Evolutionary conservation across 192 early-diverging fungal genomes (phyloP).

Genomic region (Piromyces finnis): DNA sequence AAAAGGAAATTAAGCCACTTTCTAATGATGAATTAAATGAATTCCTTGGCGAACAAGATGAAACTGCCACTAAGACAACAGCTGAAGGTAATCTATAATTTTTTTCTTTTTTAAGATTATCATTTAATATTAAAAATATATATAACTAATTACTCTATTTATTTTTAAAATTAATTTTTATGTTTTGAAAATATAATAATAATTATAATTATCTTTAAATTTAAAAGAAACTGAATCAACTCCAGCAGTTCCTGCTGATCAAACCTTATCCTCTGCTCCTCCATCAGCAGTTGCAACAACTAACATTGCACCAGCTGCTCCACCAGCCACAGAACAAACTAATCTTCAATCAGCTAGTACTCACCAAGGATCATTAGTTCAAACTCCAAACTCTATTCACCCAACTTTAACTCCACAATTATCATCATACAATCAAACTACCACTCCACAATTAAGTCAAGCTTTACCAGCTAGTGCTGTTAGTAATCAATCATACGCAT

Average conservation of each 20-base stretch:
- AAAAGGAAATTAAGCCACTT: not conserved
- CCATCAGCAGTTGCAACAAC: too few species aligned
- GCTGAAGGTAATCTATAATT: not conserved
- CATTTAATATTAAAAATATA: too few species aligned
- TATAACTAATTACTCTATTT: too few species aligned
- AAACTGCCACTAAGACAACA: not conserved
- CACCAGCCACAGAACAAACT: not conserved
- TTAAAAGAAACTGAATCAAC: not conserved
- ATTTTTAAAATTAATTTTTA: too few species aligned
- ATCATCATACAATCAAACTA: not conserved
- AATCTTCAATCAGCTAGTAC: not conserved
- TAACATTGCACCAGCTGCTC: not conserved
- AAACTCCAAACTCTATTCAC: not conserved
- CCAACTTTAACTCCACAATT: not conserved
- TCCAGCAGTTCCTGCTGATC: not conserved
- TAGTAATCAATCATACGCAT: not conserved
- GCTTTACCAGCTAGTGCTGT: not conserved
- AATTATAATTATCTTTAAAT: too few species aligned
- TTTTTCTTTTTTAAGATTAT: too few species aligned
- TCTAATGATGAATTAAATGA: not conserved
- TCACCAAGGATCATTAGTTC: not conserved
- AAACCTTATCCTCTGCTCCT: not conserved
- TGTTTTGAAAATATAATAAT: too few species aligned
- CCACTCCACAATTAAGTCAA: not conserved
- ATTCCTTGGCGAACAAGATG: not conserved